Evolutionary conservation across 805 yeast genomes (phyloP), one percentile per base, ranked within the genome.

Genomic region (Trichomonascus vanleenenianus): DNA sequence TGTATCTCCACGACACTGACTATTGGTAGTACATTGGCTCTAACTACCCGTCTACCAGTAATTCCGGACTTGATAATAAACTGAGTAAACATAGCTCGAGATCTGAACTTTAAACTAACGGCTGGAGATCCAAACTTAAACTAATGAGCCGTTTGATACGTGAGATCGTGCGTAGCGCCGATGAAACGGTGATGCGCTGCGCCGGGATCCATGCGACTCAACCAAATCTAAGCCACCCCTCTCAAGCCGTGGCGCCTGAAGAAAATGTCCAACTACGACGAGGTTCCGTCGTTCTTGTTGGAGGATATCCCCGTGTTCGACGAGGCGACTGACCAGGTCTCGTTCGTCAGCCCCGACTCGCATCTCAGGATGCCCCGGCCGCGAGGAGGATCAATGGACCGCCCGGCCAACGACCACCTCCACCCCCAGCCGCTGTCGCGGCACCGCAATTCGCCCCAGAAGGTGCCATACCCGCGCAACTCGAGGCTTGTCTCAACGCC

Each of bases 311-410:
- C 55, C 2, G 40, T 46, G 14, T 38, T 53, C 5, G 39, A 49
- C 34, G 37, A 35, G 18, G 25, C 39, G 22, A 30, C 25, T 20
- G 42, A 43, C 49, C 16, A 39, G 38, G 3, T 25, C 41, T n/a
- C 30, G 37, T n/a, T 31, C 22, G 25, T 35, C 14, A 39, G 46
- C 9, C 42, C 50, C 8, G 50, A 47, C 38, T 52, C 59, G 6
- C 57, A 56, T 19, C 44, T 59, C 1, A 20, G 56, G 2, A 50
- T 58, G 40, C 48, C 54, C 3, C 45, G 50, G 34, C 43, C 54
- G 15, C 16, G 34, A 43, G 27, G 27, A 5, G 27, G 27, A 22
- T 22, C 27, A 8, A 22, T 22, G 27, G 27, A 22, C 27, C 27
- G 27, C 8, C 27, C 27, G 27, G 27, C 27, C 7, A 22, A 22